These are phyloP conservation scores for Lanzia echinophila DNA, from an alignment of 2,329 filamentous ascomycete species.

Conservation along the genomic window DNA sequence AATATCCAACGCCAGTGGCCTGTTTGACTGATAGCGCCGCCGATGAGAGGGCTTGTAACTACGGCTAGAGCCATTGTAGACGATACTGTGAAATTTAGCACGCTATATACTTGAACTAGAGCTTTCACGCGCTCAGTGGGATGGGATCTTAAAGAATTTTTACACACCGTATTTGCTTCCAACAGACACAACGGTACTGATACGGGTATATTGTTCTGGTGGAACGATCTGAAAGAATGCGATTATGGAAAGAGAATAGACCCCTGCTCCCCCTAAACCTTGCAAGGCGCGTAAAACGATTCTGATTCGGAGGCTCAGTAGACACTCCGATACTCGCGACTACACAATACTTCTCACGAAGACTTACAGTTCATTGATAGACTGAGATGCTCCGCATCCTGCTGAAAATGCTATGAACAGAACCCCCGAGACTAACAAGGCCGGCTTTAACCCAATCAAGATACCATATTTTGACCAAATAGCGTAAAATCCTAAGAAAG, in stretches of 20 bases:
- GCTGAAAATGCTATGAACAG: slow-evolving; percentile 3
- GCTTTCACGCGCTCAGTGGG: too few species aligned
- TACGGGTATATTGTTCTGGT: slow-evolving; percentile 38
- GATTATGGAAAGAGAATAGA: slow-evolving; percentile 40
- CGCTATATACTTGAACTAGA: too few species aligned
- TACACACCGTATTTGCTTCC: too few species aligned
- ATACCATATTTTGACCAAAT: slow-evolving; percentile 3
- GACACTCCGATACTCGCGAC: not conserved
- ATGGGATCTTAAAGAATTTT: too few species aligned
- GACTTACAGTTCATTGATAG: not conserved
- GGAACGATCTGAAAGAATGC: slow-evolving; percentile 44
- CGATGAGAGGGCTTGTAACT: not conserved
- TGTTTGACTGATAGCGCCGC: not conserved
- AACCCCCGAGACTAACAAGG: not conserved
- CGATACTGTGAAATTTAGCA: too few species aligned
- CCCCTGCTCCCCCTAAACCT: slow-evolving; percentile 43
- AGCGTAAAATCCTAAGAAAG: not conserved
- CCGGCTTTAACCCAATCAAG: not conserved
- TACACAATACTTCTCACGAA: too few species aligned
- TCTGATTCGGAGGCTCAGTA: not conserved
- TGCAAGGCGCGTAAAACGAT: slow-evolving; percentile 17
- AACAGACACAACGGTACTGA: slow-evolving; percentile 20
- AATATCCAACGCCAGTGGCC: not conserved
- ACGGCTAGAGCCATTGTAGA: not conserved
- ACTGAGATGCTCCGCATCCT: not conserved